Percentiles rank a stretch among this genome's conserved stretches.
Evolutionary conservation across 2,329 filamentous ascomycete species (phyloP).

Genomic region (Pyrenochaeta sp.): DNA sequence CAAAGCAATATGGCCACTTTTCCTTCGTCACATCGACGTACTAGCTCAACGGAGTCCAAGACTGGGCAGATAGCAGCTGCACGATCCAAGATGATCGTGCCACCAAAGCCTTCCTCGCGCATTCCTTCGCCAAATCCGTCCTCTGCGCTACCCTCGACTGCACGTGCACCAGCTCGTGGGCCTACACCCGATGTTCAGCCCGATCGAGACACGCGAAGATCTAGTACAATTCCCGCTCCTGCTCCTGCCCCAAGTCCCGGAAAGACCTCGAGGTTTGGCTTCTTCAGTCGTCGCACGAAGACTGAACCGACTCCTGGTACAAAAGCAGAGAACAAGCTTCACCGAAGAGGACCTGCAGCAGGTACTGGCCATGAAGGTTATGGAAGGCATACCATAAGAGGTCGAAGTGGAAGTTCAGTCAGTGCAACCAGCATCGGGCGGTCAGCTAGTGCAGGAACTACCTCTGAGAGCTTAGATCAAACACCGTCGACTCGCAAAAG

Average conservation of each 20-base stretch:
- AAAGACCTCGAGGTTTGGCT: constrained; percentile 73
- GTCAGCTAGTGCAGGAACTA: constrained; percentile 56
- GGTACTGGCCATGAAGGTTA: constrained; percentile 96
- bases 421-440: constrained; percentile 59
- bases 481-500: constrained; percentile 52
- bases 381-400: constrained; percentile 70
- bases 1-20: constrained; percentile 64
- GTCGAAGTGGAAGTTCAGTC: constrained; percentile 69
- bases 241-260: constrained; percentile 61
- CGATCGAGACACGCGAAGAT: constrained; percentile 41
- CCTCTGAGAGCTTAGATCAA: constrained; percentile 44
- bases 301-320: constrained; percentile 63
- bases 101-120: constrained; percentile 46
- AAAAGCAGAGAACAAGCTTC: constrained; percentile 64
- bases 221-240: constrained; percentile 52
- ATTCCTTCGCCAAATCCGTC: constrained; percentile 50
- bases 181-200: constrained; percentile 52
- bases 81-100: constrained; percentile 34
- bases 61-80: constrained; percentile 21
- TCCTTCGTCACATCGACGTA: constrained; percentile 60
- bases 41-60: constrained; percentile 57
- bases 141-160: constrained; percentile 34
- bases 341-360: constrained; percentile 79
- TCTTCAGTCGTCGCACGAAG: constrained; percentile 80
- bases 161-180: constrained; percentile 40